phyloP scores from a whole-genome alignment of 768 basidiomycete species.

The Kwoniella dejecticola region DNA sequence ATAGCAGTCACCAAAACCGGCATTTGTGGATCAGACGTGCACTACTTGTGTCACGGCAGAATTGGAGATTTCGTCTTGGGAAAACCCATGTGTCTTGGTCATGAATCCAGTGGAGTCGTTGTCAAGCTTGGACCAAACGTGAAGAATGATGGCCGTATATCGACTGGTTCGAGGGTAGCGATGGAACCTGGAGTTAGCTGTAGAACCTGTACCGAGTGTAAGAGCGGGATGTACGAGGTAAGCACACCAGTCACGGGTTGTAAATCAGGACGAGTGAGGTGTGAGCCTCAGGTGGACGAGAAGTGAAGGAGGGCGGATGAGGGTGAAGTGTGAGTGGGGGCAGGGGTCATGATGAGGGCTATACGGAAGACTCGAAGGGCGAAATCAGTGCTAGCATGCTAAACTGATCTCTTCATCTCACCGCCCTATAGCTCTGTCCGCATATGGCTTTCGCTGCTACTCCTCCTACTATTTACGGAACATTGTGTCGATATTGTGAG shows the following conservation, averaged over 20 bases:
- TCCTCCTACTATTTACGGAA: constrained; percentile 82
- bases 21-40: constrained; percentile 32
- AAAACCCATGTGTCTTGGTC: constrained; percentile 36
- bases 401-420: too few species aligned
- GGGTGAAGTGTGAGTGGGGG: background rate
- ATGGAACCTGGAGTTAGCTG: constrained; percentile 88
- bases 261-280: background rate
- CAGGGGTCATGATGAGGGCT: background rate
- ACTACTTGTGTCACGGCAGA: constrained; percentile 37
- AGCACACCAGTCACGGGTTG: too few species aligned
- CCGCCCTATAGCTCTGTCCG: constrained; percentile 74
- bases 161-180: constrained; percentile 82
- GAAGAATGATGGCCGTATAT: constrained; percentile 59
- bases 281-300: background rate
- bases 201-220: constrained; percentile 76
- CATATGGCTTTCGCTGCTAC: constrained; percentile 90
- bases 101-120: constrained; percentile 33
- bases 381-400: too few species aligned
- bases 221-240: constrained; percentile 79
- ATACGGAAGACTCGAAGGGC: too few species aligned
- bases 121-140: constrained; percentile 29
- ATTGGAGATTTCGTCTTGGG: constrained; percentile 46
- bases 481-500: constrained; percentile 72
- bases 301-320: background rate
- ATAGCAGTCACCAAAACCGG: constrained; percentile 32